Percentiles rank a stretch among this genome's conserved stretches.
phyloP scores from a whole-genome alignment of 2,329 filamentous ascomycete genomes.

The Pseudocercospora crystallina region DNA sequence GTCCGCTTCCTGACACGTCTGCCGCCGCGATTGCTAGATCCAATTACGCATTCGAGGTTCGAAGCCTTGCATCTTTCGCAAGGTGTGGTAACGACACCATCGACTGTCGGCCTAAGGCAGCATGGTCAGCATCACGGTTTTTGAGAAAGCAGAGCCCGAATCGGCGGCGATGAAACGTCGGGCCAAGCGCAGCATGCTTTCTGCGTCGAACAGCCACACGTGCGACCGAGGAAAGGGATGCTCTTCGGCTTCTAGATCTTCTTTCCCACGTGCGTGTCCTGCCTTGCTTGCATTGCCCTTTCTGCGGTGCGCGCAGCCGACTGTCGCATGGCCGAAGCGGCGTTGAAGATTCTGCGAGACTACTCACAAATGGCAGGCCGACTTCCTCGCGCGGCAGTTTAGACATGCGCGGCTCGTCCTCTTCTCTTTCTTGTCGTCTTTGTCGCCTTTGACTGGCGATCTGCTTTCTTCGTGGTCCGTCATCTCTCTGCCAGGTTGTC shows the following conservation, averaged over 20 bases:
- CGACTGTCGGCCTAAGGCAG: constrained; percentile 41
- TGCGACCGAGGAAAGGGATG: too few species aligned
- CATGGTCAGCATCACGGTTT: constrained; percentile 22
- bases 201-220: constrained; percentile 40
- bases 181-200: constrained; percentile 44
- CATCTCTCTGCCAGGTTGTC: neutral
- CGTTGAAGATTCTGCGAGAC: neutral
- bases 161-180: constrained; percentile 28
- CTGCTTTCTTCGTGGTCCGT: constrained; percentile 1
- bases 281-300: too few species aligned
- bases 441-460: constrained; percentile 8
- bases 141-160: neutral
- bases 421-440: constrained; percentile 23
- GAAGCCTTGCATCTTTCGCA: constrained; percentile 60
- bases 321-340: neutral
- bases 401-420: constrained; percentile 42
- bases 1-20: constrained; percentile 57
- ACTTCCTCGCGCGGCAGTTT: constrained; percentile 52
- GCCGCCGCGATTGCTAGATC: constrained; percentile 58
- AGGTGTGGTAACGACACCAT: constrained; percentile 52
- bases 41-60: constrained; percentile 54
- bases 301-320: too few species aligned
- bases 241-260: too few species aligned
- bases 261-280: too few species aligned
- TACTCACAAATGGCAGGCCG: constrained; percentile 53